A percentile compares a stretch with the other conserved stretches of the same genome.
phyloP scores from a whole-genome alignment of 768 basidiomycete species.

The Rhizopogon roseolus region DNA sequence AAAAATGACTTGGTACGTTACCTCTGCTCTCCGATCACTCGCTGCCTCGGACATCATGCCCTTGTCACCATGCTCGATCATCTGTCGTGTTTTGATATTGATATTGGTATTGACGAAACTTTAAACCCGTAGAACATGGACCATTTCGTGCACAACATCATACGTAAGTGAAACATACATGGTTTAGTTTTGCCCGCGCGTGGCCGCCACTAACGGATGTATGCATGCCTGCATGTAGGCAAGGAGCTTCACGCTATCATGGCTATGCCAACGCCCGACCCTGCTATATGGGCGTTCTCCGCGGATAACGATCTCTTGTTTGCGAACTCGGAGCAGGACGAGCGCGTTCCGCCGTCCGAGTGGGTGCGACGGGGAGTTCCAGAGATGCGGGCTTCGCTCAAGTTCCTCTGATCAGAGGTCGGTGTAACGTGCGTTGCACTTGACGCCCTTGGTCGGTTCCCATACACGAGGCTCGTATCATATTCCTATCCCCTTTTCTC shows the following conservation, averaged over 20 bases:
- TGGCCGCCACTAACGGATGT: neutral
- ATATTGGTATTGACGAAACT: conserved; percentile 1
- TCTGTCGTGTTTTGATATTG: neutral
- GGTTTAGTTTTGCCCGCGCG: neutral
- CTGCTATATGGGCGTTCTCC: conserved; percentile 55
- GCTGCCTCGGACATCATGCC: conserved; percentile 3
- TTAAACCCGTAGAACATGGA: conserved; percentile 47
- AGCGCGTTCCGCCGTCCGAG: conserved; percentile 43
- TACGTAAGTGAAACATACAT: conserved; percentile 36
- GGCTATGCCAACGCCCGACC: conserved; percentile 54
- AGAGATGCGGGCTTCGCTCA: conserved; percentile 34
- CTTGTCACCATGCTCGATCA: neutral
- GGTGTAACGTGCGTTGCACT: no score
- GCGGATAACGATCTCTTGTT: conserved; percentile 56
- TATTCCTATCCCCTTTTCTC: neutral
- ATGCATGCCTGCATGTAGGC: conserved; percentile 22
- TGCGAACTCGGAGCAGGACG: conserved; percentile 15
- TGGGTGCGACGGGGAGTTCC: conserved; percentile 50
- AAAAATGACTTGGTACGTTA: conserved; percentile 61
- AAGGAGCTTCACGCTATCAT: conserved; percentile 63
- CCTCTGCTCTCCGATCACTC: neutral
- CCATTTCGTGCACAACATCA: conserved; percentile 67
- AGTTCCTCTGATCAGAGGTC: neutral
- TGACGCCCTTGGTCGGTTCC: no score
- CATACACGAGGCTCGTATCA: neutral